Percentiles rank a stretch among this genome's conserved stretches.
Evolutionary conservation across 2,329 filamentous ascomycete genomes (phyloP).

Genomic region (Chaetomium sp.): DNA sequence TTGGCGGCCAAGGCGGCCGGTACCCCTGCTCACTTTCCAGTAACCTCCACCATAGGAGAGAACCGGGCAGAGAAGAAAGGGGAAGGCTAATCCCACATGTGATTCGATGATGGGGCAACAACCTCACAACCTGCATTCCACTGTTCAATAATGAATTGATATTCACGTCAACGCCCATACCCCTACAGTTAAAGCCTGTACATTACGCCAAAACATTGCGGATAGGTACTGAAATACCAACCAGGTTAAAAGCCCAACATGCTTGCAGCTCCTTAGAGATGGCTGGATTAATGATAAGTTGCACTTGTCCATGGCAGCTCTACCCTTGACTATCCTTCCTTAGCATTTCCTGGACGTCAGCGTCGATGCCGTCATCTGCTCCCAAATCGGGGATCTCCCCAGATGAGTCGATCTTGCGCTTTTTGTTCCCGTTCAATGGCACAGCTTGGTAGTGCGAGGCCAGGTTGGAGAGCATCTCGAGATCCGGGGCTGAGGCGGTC

Average conservation of each 20-base stretch:
- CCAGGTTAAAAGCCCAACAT: too few species aligned
- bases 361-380: conserved; percentile 49
- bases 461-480: conserved; percentile 36
- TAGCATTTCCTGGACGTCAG: conserved; percentile 51
- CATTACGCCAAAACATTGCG: too few species aligned
- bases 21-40: not conserved
- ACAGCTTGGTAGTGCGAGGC: conserved; percentile 44
- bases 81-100: too few species aligned
- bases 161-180: too few species aligned
- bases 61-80: too few species aligned
- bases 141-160: too few species aligned
- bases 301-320: not conserved
- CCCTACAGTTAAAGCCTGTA: too few species aligned
- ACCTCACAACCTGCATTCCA: too few species aligned
- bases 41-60: too few species aligned
- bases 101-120: too few species aligned
- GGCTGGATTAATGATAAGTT: not conserved
- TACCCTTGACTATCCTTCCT: conserved; percentile 33
- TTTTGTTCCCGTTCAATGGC: conserved; percentile 48
- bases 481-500: conserved; percentile 28
- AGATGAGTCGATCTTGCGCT: conserved; percentile 45
- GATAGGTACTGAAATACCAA: too few species aligned
- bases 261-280: too few species aligned
- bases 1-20: not conserved
- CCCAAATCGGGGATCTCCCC: conserved; percentile 50